Percentiles rank a stretch among this genome's conserved stretches.
phyloP scores from a whole-genome alignment of 192 early-diverging fungal genomes.

The Funneliformis mosseae region DNA sequence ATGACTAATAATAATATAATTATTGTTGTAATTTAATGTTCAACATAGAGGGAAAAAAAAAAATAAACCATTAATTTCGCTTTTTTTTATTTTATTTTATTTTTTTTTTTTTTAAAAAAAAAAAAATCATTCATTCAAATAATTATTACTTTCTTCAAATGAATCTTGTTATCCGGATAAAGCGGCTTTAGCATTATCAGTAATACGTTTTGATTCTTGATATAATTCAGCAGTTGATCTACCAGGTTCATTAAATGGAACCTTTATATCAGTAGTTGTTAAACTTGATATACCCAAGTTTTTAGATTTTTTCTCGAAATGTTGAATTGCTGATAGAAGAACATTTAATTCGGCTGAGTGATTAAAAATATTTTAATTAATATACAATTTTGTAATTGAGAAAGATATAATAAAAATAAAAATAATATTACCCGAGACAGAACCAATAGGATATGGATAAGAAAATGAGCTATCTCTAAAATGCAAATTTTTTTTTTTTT shows the following conservation, averaged over 20 bases:
- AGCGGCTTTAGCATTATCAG: slow-evolving; percentile 19
- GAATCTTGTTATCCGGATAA: neutral
- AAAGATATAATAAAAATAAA: neutral
- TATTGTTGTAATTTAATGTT: too few species aligned
- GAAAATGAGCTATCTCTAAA: slow-evolving; percentile 29
- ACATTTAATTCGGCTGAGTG: slow-evolving; percentile 19
- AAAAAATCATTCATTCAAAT: neutral
- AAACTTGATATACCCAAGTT: neutral
- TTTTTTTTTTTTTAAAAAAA: too few species aligned
- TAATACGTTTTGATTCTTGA: slow-evolving; percentile 4
- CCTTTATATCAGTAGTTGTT: neutral
- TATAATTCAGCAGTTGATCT: neutral
- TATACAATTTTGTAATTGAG: neutral
- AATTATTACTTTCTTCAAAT: neutral
- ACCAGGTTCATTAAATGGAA: neutral
- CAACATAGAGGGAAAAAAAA: too few species aligned
- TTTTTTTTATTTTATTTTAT: too few species aligned
- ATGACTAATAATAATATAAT: too few species aligned
- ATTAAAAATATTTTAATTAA: neutral
- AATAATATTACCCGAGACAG: neutral
- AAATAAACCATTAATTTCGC: too few species aligned
- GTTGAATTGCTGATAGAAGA: slow-evolving; percentile 4
- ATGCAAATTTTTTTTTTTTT: neutral
- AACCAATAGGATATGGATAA: slow-evolving; percentile 7
- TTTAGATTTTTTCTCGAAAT: slow-evolving; percentile 16